Percentiles rank a stretch among this genome's conserved stretches.
phyloP scores from a whole-genome alignment of 1,284 basidiomycete genomes.

The Termitomyces sp. region DNA sequence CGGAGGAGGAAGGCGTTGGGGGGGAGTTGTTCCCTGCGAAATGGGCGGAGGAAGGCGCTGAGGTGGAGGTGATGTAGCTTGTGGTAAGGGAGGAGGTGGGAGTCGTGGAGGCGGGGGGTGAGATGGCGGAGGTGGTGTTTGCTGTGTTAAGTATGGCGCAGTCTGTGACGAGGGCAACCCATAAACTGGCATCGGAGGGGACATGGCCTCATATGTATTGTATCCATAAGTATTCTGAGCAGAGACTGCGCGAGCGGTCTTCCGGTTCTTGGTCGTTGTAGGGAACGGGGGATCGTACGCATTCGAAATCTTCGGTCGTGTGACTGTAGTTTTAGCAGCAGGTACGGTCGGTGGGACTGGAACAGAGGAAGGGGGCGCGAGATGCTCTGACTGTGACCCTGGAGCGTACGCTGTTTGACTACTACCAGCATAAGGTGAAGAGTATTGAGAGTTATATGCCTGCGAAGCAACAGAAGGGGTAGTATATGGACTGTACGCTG shows the following conservation, averaged over 20 bases:
- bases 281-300: slow-evolving; percentile 80
- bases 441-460: slow-evolving; percentile 16
- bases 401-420: slow-evolving; percentile 16
- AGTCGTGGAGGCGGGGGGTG: slow-evolving; percentile 10
- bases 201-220: slow-evolving; percentile 15
- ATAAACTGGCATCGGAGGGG: slow-evolving; percentile 13
- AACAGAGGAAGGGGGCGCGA: slow-evolving; percentile 8
- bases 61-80: slow-evolving; percentile 6
- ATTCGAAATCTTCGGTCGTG: slow-evolving; percentile 60
- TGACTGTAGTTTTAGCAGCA: slow-evolving; percentile 35
- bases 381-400: slow-evolving; percentile 13
- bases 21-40: slow-evolving; percentile 8
- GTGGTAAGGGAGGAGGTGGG: slow-evolving; percentile 8
- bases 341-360: slow-evolving; percentile 33
- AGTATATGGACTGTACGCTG: slow-evolving; percentile 12
- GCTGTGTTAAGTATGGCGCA: slow-evolving; percentile 11
- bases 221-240: slow-evolving; percentile 18
- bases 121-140: slow-evolving; percentile 6
- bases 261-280: slow-evolving; percentile 44
- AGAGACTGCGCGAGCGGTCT: slow-evolving; percentile 24
- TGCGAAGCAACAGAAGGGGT: slow-evolving; percentile 5
- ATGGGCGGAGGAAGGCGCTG: slow-evolving; percentile 1
- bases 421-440: slow-evolving; percentile 16
- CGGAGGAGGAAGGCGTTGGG: slow-evolving; percentile 7
- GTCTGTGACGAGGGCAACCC: slow-evolving; percentile 3